Evolutionary conservation across 2,329 filamentous ascomycete genomes (phyloP).

Genomic region (Cercospora sesami): DNA sequence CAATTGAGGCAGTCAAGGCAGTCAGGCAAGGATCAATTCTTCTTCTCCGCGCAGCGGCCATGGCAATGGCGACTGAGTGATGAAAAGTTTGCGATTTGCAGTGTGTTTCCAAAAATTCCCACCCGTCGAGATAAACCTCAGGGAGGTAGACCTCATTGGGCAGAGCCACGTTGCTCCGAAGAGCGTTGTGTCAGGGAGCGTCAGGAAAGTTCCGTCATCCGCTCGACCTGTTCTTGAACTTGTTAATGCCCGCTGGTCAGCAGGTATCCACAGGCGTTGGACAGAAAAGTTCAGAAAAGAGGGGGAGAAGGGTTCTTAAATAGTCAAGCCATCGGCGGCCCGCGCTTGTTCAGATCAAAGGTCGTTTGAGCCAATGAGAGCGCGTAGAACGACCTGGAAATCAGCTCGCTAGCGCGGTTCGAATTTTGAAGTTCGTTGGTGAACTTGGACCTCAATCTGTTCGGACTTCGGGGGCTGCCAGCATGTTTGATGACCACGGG

Average conservation of each 20-base stretch:
- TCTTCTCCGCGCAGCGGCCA: not conserved
- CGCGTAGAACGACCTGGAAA: not conserved
- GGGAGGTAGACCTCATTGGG: not conserved
- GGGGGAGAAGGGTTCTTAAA: not conserved
- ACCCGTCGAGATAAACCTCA: not conserved
- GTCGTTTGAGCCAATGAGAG: not conserved
- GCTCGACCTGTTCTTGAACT: not conserved
- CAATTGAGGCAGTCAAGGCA: not conserved
- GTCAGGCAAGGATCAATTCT: not conserved
- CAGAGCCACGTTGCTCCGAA: not conserved
- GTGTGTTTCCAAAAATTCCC: not conserved
- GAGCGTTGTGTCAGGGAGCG: not conserved
- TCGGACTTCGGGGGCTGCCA: not conserved
- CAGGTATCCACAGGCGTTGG: no score
- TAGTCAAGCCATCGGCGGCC: not conserved
- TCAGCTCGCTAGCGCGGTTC: not conserved
- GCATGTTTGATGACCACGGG: not conserved
- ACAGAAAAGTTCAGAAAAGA: not conserved
- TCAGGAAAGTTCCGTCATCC: not conserved
- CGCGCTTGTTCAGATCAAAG: not conserved
- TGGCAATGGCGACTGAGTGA: not conserved
- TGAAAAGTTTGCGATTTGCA: not conserved
- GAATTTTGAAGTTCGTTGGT: slow-evolving; percentile 5
- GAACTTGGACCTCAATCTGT: not conserved
- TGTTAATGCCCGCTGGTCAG: not conserved